Evolutionary conservation across 2,329 filamentous ascomycete species (phyloP).

Genomic region (Aspergillus brasiliensis): DNA sequence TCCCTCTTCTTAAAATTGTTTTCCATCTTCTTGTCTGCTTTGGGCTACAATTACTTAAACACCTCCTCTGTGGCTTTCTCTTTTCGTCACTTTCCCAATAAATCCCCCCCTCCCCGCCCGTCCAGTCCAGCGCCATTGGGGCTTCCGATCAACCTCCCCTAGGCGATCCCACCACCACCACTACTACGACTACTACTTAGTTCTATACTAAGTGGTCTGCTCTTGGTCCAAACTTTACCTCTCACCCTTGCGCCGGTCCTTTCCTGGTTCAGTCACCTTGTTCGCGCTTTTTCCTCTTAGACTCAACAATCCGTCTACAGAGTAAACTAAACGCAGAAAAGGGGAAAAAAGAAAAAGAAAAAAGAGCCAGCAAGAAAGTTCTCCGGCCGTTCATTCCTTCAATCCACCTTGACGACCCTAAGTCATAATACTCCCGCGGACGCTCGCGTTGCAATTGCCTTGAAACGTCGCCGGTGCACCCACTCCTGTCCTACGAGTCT

Average conservation of each 20-base stretch:
- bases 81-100: constrained; percentile 6
- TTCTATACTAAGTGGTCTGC: constrained; percentile 1
- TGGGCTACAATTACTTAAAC: not conserved
- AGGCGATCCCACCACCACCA: not conserved
- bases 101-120: constrained; percentile 10
- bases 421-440: not conserved
- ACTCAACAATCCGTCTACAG: not conserved
- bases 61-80: not conserved
- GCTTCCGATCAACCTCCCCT: constrained; percentile 6
- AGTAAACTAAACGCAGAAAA: constrained; percentile 4
- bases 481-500: not conserved
- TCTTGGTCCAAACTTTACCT: constrained; percentile 10
- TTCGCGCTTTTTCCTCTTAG: constrained; percentile 12
- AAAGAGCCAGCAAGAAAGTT: not conserved
- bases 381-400: constrained; percentile 3
- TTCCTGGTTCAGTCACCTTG: constrained; percentile 9
- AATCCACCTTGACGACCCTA: not conserved
- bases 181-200: not conserved
- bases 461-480: not conserved
- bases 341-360: constrained; percentile 1
- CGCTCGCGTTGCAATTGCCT: not conserved
- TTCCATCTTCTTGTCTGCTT: constrained; percentile 7
- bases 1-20: constrained; percentile 11
- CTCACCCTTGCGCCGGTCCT: constrained; percentile 10
- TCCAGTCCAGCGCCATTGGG: constrained; percentile 10